A percentile compares a stretch with the other conserved stretches of the same genome.
Evolutionary conservation across 108 stramenopile genomes (phyloP).

Genomic region (Conticribra weissflogii): DNA sequence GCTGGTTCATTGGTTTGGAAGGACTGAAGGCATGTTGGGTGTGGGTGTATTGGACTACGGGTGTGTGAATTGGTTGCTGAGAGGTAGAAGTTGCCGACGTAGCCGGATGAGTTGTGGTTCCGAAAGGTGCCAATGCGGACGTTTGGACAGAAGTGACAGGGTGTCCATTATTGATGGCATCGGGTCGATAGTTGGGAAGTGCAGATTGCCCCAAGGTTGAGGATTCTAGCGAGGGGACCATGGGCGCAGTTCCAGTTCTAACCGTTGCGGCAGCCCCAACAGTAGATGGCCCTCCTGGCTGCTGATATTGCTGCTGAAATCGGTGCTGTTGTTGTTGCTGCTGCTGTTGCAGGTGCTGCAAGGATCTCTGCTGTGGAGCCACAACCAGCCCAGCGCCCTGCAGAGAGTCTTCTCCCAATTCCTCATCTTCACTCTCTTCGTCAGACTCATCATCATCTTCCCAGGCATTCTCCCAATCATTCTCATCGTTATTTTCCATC

Average conservation of each 20-base stretch:
- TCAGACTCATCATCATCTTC: constrained; percentile 44
- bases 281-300: neutral
- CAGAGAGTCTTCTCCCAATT: constrained; percentile 5
- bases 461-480: constrained; percentile 58
- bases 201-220: neutral
- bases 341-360: too few species aligned
- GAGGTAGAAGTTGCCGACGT: neutral
- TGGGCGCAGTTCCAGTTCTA: neutral
- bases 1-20: neutral
- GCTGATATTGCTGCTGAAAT: constrained; percentile 16
- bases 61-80: neutral
- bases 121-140: neutral
- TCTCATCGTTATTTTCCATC: constrained; percentile 47
- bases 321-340: constrained; percentile 15
- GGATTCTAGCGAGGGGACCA: constrained; percentile 3
- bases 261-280: too few species aligned
- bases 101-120: neutral
- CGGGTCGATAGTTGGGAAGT: neutral
- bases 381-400: too few species aligned
- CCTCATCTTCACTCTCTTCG: constrained; percentile 28
- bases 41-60: constrained; percentile 15
- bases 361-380: too few species aligned
- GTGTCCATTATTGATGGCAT: constrained; percentile 19
- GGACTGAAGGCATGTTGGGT: neutral
- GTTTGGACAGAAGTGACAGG: neutral